A percentile compares a stretch with the other conserved stretches of the same genome.
phyloP scores from a whole-genome alignment of 805 yeast species.

The Yarrowia sp. region DNA sequence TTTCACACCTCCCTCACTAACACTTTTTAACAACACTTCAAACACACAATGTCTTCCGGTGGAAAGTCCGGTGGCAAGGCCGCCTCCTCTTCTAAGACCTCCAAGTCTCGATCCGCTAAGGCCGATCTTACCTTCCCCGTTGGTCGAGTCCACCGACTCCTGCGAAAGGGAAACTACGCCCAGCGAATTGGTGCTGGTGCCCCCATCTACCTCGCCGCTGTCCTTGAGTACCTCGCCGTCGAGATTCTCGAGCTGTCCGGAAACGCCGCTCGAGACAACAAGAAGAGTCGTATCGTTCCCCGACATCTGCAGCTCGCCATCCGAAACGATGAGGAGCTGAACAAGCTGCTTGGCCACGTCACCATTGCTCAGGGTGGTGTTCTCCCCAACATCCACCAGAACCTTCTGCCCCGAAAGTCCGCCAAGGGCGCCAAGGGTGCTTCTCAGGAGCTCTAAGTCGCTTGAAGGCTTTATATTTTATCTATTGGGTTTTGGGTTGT shows the following conservation, averaged over 20 bases:
- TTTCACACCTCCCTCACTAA: conserved; percentile 7
- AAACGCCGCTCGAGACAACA: conserved; percentile 98
- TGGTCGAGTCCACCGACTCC: conserved; percentile 96
- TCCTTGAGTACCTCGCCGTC: conserved; percentile 91
- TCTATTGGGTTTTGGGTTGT: conserved; percentile 23
- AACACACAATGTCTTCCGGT: conserved; percentile 64
- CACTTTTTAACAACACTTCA: neutral
- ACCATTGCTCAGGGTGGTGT: conserved; percentile 99
- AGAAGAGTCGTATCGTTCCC: conserved; percentile 98
- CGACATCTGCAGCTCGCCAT: conserved; percentile 98
- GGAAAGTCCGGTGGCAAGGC: conserved; percentile 88
- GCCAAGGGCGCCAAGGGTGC: conserved; percentile 41
- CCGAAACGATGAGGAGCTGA: conserved; percentile 98
- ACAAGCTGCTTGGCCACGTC: conserved; percentile 87
- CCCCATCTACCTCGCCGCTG: conserved; percentile 94
- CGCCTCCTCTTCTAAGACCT: conserved; percentile 89
- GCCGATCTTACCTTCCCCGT: conserved; percentile 99
- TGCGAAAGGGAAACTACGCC: conserved; percentile 97
- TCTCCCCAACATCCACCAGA: conserved; percentile 93
- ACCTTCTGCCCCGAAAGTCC: conserved; percentile 71
- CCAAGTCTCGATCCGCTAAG: conserved; percentile 97
- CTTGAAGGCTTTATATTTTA: neutral
- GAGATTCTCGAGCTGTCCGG: conserved; percentile 97
- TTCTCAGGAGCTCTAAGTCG: conserved; percentile 41
- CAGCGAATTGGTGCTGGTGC: conserved; percentile 99